phyloP scores from a whole-genome alignment of 1,284 basidiomycete species.

The Sporisorium scitamineum region DNA sequence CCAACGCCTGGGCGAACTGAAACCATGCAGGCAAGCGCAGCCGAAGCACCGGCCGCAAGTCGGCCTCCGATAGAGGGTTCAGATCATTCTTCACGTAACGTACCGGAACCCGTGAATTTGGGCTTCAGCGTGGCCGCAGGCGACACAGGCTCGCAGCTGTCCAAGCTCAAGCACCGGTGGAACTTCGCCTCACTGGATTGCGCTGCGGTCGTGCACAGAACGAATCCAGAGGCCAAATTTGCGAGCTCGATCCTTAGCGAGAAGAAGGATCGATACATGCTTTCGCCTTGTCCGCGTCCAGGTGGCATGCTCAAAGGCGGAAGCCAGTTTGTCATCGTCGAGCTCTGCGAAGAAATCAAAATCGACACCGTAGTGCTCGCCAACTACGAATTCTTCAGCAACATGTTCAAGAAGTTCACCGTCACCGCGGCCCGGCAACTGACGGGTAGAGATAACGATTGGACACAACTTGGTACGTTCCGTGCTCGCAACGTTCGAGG shows the following conservation, averaged over 20 bases:
- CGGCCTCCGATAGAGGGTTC: not conserved
- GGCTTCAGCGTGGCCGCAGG: constrained; percentile 31
- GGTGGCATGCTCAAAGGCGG: constrained; percentile 22
- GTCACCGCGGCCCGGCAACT: constrained; percentile 85
- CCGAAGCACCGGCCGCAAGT: not conserved
- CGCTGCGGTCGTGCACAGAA: constrained; percentile 87
- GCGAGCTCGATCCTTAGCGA: constrained; percentile 85
- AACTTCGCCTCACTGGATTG: constrained; percentile 95
- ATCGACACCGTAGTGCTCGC: constrained; percentile 96
- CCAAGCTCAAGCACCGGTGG: constrained; percentile 73
- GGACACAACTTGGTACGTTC: constrained; percentile 77
- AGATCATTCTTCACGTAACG: not conserved
- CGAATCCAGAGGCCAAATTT: constrained; percentile 86
- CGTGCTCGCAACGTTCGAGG: constrained; percentile 88
- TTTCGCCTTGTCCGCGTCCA: constrained; percentile 81
- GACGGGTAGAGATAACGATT: constrained; percentile 77
- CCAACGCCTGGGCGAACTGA: not conserved
- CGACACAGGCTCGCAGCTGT: constrained; percentile 49
- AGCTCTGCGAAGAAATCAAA: constrained; percentile 95
- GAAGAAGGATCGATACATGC: constrained; percentile 96
- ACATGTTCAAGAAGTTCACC: constrained; percentile 90
- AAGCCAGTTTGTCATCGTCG: constrained; percentile 87
- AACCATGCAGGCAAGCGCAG: not conserved
- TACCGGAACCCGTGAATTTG: not conserved
- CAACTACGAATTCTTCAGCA: constrained; percentile 98